Percentiles rank a stretch among this genome's conserved stretches.
Conservation (phyloP, 345 rosid species). For the rapeseed (Brassica napus) region Da-Ae NC_063448.1:12728501-12729000, state of each 20-base stretch:
- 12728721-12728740: constrained; percentile 22
- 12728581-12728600: constrained; percentile 2
- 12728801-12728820: too few species aligned
- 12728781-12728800: too few species aligned
- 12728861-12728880: too few species aligned
- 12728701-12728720: constrained; percentile 34
- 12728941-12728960: too few species aligned
- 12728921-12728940: too few species aligned
- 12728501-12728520: constrained; percentile 11
- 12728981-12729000: too few species aligned
- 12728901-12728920: too few species aligned
- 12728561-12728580: background rate
- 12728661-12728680: constrained; percentile 22
- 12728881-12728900: too few species aligned
- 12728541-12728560: background rate
- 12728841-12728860: too few species aligned
- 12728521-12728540: background rate
- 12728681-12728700: constrained; percentile 6
- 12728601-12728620: background rate
- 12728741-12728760: constrained; percentile 19
- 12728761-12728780: too few species aligned
- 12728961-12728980: too few species aligned
- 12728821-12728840: too few species aligned
- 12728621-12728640: background rate
- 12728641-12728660: background rate